These are phyloP conservation scores for Quercus phellos DNA, from an alignment of 331 rosid genomes.

Conservation along the genomic window DNA sequence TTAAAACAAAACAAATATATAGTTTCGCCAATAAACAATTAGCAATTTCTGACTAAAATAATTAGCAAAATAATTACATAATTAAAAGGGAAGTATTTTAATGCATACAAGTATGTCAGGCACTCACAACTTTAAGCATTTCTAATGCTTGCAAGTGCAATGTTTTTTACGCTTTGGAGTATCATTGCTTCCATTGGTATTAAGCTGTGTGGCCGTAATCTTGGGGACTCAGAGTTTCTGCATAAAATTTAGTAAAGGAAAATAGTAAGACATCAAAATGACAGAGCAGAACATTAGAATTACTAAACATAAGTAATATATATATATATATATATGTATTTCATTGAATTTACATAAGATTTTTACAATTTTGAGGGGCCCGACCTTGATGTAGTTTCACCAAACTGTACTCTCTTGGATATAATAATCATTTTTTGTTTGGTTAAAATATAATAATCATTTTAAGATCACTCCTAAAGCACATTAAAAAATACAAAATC, in stretches of 20 bases:
- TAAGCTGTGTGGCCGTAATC: constrained; percentile 64
- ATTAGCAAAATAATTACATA: no score
- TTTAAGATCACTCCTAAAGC: neutral
- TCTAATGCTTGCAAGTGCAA: constrained; percentile 90
- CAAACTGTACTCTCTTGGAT: no score
- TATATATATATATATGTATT: no score
- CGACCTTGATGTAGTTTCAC: no score
- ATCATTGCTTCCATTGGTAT: constrained; percentile 57
- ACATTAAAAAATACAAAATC: constrained; percentile 2
- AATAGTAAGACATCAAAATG: neutral
- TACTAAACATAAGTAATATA: no score
- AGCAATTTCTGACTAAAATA: neutral
- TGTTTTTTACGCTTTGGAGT: constrained; percentile 90
- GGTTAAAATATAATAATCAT: neutral
- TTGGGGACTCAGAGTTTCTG: constrained; percentile 95
- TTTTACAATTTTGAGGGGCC: no score
- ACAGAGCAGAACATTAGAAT: constrained; percentile 21
- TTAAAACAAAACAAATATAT: neutral
- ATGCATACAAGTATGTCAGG: constrained; percentile 11
- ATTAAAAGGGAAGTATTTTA: neutral
- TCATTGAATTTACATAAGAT: no score
- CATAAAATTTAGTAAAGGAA: neutral
- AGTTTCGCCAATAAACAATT: neutral
- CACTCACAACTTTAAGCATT: constrained; percentile 93
- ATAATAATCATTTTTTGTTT: no score